These are phyloP conservation scores for Plasmopara viticola DNA, from an alignment of 352 stramenopile species.

Conservation along the genomic window DNA sequence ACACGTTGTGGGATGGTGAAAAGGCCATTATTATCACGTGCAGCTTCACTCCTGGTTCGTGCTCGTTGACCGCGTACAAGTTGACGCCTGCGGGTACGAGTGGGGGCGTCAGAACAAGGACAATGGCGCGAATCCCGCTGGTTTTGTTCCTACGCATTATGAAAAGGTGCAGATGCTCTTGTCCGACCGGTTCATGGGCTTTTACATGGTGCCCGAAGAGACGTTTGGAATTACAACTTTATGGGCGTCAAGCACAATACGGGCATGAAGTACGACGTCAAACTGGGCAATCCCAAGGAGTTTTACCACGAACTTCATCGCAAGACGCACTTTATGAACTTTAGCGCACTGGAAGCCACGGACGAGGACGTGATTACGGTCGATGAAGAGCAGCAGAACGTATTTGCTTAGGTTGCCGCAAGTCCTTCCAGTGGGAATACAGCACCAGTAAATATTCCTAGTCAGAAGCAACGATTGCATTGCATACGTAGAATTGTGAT, in stretches of 20 bases:
- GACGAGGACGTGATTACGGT: slow-evolving; percentile 84
- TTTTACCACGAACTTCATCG: slow-evolving; percentile 99
- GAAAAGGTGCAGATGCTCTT: slow-evolving; percentile 99
- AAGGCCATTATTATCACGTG: slow-evolving; percentile 98
- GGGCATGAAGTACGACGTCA: slow-evolving; percentile 97
- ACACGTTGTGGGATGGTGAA: slow-evolving; percentile 95
- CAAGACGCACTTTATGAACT: slow-evolving; percentile 99
- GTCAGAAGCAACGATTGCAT: neutral
- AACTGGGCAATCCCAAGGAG: slow-evolving; percentile 96
- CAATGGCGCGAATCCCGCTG: slow-evolving; percentile 89
- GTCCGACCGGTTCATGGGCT: slow-evolving; percentile 98
- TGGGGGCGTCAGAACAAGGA: slow-evolving; percentile 98
- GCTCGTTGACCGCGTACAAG: slow-evolving; percentile 98
- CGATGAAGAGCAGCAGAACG: slow-evolving; percentile 89
- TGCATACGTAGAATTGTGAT: neutral
- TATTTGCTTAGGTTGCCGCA: slow-evolving; percentile 50
- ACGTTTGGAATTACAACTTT: slow-evolving; percentile 99
- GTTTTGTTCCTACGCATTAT: slow-evolving; percentile 96
- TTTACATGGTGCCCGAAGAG: slow-evolving; percentile 99
- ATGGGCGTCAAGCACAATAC: slow-evolving; percentile 98
- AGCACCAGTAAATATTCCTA: neutral
- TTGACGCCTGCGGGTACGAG: slow-evolving; percentile 94
- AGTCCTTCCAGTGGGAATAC: slow-evolving; percentile 5
- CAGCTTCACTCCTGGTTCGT: slow-evolving; percentile 99
- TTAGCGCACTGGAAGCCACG: slow-evolving; percentile 94